A percentile compares a stretch with the other conserved stretches of the same genome.
Conservation (phyloP, 2,329 filamentous ascomycete species). For the Dactylonectria macrodidyma region DNA sequence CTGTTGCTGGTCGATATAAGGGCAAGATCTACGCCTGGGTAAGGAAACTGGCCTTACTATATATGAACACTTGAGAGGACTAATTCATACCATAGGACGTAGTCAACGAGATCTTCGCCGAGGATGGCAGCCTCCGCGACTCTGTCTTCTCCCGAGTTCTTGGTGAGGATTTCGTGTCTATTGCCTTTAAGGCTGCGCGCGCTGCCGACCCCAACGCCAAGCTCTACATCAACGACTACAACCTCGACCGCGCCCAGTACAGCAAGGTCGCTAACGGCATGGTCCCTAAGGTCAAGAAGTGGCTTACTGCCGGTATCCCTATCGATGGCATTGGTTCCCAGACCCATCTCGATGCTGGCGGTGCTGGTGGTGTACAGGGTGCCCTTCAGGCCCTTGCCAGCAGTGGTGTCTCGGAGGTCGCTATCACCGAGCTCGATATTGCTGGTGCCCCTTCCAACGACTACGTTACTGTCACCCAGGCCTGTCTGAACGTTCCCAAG, state of each 20-base stretch:
- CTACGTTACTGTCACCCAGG: slow-evolving; percentile 71
- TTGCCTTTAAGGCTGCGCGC: slow-evolving; percentile 79
- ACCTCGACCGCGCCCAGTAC: slow-evolving; percentile 73
- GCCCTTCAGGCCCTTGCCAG: slow-evolving; percentile 56
- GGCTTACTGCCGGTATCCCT: slow-evolving; percentile 69
- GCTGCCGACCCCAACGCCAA: slow-evolving; percentile 77
- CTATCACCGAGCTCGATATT: slow-evolving; percentile 80
- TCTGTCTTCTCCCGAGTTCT: slow-evolving; percentile 78
- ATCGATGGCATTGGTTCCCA: slow-evolving; percentile 72
- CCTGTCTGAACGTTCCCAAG: slow-evolving; percentile 70
- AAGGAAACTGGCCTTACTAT: slow-evolving; percentile 22
- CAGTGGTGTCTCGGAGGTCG: slow-evolving; percentile 69
- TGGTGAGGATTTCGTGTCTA: slow-evolving; percentile 78
- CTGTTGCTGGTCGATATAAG: slow-evolving; percentile 71
- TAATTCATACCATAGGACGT: slow-evolving; percentile 60
- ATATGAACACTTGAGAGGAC: background rate
- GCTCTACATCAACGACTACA: slow-evolving; percentile 84
- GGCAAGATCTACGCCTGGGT: slow-evolving; percentile 74
- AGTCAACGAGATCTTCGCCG: slow-evolving; percentile 76
- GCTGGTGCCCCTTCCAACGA: slow-evolving; percentile 68
- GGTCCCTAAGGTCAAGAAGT: slow-evolving; percentile 73
- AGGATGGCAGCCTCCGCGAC: slow-evolving; percentile 71
- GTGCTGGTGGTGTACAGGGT: slow-evolving; percentile 49
- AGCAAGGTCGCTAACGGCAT: slow-evolving; percentile 73
- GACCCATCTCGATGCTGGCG: slow-evolving; percentile 65